A percentile compares a stretch with the other conserved stretches of the same genome.
These are phyloP conservation scores for Emergomyces orientalis DNA, from an alignment of 2,329 filamentous ascomycete species.

Conservation along the genomic window DNA sequence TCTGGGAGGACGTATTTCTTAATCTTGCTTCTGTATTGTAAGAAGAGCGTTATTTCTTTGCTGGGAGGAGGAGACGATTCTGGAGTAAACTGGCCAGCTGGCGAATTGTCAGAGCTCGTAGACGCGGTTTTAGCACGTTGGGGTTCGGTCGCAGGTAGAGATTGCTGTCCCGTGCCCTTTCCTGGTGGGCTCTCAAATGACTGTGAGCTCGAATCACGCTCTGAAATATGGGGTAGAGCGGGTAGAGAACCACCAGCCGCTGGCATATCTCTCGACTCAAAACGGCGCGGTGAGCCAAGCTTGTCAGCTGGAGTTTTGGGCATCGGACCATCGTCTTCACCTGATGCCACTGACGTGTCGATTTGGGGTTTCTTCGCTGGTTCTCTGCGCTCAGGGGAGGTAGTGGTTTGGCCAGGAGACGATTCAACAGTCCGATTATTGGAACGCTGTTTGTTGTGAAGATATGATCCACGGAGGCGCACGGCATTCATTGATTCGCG, in stretches of 20 bases:
- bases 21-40: conserved; percentile 94
- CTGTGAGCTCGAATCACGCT: conserved; percentile 22
- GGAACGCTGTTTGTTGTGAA: conserved; percentile 44
- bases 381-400: conserved; percentile 18
- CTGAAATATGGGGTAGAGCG: conserved; percentile 40
- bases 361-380: conserved; percentile 29
- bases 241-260: conserved; percentile 49
- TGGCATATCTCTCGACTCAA: conserved; percentile 31
- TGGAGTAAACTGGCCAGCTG: conserved; percentile 40
- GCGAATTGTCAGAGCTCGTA: conserved; percentile 9
- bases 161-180: conserved; percentile 24
- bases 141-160: conserved; percentile 7
- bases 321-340: conserved; percentile 36
- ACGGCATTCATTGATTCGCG: conserved; percentile 69
- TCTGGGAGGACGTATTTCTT: conserved; percentile 90
- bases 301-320: conserved; percentile 60
- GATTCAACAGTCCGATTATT: conserved; percentile 46
- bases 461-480: conserved; percentile 25
- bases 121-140: conserved; percentile 8
- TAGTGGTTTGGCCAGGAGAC: conserved; percentile 49
- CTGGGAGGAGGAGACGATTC: conserved; percentile 61
- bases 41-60: conserved; percentile 85
- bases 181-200: not conserved
- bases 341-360: conserved; percentile 21
- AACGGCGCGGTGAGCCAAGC: conserved; percentile 35